phyloP scores from a whole-genome alignment of 768 basidiomycete species.

The Pleurotus sapidus region DNA sequence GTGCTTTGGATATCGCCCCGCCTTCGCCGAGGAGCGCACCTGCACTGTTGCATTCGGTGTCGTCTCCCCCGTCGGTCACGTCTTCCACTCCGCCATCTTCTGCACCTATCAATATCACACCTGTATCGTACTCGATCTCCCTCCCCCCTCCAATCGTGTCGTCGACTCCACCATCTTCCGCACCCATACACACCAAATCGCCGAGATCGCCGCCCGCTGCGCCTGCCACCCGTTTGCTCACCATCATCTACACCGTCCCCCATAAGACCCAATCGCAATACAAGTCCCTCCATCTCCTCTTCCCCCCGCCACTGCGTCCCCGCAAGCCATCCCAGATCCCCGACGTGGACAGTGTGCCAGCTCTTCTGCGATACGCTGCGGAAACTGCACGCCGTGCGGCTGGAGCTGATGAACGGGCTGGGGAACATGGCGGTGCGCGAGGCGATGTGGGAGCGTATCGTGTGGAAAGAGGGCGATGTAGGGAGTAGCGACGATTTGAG shows the following conservation, averaged over 20 bases:
- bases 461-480: constrained; percentile 76
- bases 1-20: background rate
- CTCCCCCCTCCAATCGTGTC: background rate
- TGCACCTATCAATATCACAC: background rate
- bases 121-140: background rate
- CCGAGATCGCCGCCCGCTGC: background rate
- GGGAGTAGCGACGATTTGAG: constrained; percentile 47
- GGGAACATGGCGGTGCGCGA: constrained; percentile 70
- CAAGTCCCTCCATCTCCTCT: constrained; percentile 2
- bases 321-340: background rate
- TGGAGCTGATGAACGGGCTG: constrained; percentile 72
- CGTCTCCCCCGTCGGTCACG: background rate
- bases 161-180: background rate
- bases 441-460: constrained; percentile 79
- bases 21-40: background rate
- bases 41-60: background rate
- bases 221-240: background rate
- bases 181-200: background rate
- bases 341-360: background rate
- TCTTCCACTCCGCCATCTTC: background rate
- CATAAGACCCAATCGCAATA: constrained; percentile 5
- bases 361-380: constrained; percentile 31
- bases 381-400: constrained; percentile 63
- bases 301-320: background rate
- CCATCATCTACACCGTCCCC: constrained; percentile 6